These are phyloP conservation scores for Puccinellia tenuiflora DNA, from an alignment of 176 grass and related monocot species.

Conservation along the genomic window DNA sequence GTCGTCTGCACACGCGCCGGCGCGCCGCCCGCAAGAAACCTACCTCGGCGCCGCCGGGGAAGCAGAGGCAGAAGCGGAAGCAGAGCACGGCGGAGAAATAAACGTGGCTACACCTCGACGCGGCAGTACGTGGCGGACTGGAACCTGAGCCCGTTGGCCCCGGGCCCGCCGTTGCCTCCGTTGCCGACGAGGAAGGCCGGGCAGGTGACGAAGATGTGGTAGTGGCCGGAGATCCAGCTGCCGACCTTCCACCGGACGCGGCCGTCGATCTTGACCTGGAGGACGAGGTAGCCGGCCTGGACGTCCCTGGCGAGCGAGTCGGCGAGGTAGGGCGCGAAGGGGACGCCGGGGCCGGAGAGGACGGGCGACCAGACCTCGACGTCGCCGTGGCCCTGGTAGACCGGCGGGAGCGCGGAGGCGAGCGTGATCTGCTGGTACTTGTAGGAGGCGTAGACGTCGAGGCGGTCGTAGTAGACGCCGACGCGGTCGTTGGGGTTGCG, in stretches of 20 bases:
- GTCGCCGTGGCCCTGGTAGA: constrained; percentile 86
- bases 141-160: constrained; percentile 38
- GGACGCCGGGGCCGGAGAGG: constrained; percentile 32
- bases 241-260: constrained; percentile 77
- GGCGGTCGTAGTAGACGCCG: constrained; percentile 74
- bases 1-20: not conserved
- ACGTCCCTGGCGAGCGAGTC: constrained; percentile 29
- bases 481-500: constrained; percentile 80
- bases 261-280: constrained; percentile 66
- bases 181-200: constrained; percentile 41
- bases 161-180: constrained; percentile 4
- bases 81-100: not conserved
- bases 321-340: constrained; percentile 62
- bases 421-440: constrained; percentile 80
- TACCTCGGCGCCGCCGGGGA: constrained; percentile 2
- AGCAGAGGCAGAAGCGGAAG: not conserved
- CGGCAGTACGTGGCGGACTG: constrained; percentile 52
- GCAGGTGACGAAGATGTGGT: constrained; percentile 64
- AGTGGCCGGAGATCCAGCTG: constrained; percentile 53
- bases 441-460: constrained; percentile 70
- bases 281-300: constrained; percentile 29
- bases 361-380: constrained; percentile 77
- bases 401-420: not conserved
- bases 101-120: constrained; percentile 40
- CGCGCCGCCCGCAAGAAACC: not conserved